Base-by-base conservation (phyloP, 176 grass and related monocot genomes). In the Microstegium vimineum region DNA sequence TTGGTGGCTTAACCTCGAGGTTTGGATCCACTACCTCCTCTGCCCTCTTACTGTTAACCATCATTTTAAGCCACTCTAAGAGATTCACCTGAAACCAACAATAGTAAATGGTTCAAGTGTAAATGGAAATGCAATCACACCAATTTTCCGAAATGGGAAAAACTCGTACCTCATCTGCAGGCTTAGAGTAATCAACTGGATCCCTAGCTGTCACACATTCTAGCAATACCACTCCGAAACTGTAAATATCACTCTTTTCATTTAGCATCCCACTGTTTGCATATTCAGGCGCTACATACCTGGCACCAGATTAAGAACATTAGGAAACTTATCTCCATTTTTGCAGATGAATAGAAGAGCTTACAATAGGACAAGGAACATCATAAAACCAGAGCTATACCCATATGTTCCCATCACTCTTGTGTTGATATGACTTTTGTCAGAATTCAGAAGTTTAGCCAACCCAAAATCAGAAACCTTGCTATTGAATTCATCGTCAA, bases 321-420 rank as follows among this genome's bases (percentile, higher is more conserved):
- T 75, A 83, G 56, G 42, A 92, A 60, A 34, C 14, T 41, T 60
- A 0, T 80, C 36, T 82, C 13, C 37, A 76, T 23, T 0, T 70
- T 74, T 82, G 7, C 23, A 76, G 30, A 78, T 42, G 30, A 82
- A 77, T 14, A 56, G 35, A 86, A 32, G 45, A 62, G 49, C 10
- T 66, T 62, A 25, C 10, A 71, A 36, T 30, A 60, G 8, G 14
- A 23, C 14, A 43, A 54, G 38, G 56, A 61, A 63, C 2, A 3
- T 22, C 4, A 17, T 31, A 46, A 23, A 81, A 57, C 45, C 3
- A 13, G 47, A 80, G 32, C 1, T 74, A 81, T 97, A 99, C 97
- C 97, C 97, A 35, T 94, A 99, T 81, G 97, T 99, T 85, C 97
- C 97, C 93, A 99, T 99, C 40, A 99, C 97, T 80, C 97, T 86